Evolutionary conservation across 1,284 basidiomycete genomes (phyloP).

Genomic region (Marasmius oreades): DNA sequence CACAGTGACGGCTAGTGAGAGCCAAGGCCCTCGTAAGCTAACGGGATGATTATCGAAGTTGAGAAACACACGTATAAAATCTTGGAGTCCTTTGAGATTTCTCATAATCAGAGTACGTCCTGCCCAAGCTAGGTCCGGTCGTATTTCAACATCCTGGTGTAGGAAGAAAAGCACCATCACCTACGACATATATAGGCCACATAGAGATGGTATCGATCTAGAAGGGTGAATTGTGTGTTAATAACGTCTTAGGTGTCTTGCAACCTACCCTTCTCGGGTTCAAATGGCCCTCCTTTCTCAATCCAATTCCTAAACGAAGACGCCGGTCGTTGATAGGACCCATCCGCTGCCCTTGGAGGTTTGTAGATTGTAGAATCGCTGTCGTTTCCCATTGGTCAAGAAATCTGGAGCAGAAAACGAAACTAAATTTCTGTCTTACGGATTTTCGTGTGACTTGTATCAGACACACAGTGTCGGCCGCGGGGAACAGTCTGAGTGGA

Average conservation of each 20-base stretch:
- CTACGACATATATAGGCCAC: constrained; percentile 77
- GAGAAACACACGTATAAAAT: constrained; percentile 62
- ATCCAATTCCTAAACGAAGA: constrained; percentile 76
- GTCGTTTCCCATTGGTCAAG: too few species aligned
- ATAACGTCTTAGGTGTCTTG: not conserved
- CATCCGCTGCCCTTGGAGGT: too few species aligned
- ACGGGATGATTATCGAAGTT: constrained; percentile 3
- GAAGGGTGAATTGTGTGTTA: not conserved
- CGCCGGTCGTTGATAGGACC: constrained; percentile 75
- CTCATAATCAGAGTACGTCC: constrained; percentile 86
- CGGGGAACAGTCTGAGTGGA: too few species aligned
- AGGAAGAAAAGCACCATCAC: constrained; percentile 25
- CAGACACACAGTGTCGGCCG: too few species aligned
- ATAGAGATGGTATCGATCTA: constrained; percentile 86
- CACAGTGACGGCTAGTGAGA: constrained; percentile 59
- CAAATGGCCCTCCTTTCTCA: constrained; percentile 68
- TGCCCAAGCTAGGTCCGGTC: constrained; percentile 74
- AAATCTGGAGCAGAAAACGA: too few species aligned
- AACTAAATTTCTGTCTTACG: too few species aligned
- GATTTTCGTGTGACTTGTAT: too few species aligned
- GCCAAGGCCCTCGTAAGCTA: not conserved
- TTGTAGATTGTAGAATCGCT: too few species aligned
- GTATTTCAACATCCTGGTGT: not conserved
- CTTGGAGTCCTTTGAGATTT: constrained; percentile 88
- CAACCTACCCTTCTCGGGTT: constrained; percentile 73